Evolutionary conservation across 1,284 basidiomycete genomes (phyloP).

Genomic region (Trichosporon inkin): DNA sequence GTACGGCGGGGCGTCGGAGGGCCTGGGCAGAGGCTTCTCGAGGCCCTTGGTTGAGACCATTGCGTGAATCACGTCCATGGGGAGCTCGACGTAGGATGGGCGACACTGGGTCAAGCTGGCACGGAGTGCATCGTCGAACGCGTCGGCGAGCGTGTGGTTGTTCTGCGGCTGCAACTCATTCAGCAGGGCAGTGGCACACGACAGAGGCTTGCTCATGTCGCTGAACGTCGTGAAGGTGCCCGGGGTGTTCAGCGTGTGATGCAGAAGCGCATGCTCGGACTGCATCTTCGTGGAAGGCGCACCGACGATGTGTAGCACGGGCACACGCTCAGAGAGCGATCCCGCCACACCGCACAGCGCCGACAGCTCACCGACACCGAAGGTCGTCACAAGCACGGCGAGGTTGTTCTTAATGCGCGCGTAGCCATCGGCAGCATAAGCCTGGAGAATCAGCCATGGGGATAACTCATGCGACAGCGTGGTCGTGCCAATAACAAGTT

Average conservation of each 20-base stretch:
- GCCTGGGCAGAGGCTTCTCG: constrained; percentile 43
- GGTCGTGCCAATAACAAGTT: too few relatives aligned
- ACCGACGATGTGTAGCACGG: constrained; percentile 87
- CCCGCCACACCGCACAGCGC: constrained; percentile 62
- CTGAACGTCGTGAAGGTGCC: constrained; percentile 71
- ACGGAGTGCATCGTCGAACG: constrained; percentile 76
- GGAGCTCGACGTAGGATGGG: constrained; percentile 83
- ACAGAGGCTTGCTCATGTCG: constrained; percentile 71
- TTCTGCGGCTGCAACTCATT: constrained; percentile 52
- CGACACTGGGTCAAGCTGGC: constrained; percentile 70
- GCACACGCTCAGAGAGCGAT: constrained; percentile 73
- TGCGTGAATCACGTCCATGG: constrained; percentile 72
- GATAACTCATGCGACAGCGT: too few relatives aligned
- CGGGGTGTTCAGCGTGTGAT: constrained; percentile 80
- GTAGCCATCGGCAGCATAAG: constrained; percentile 96
- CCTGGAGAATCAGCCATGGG: constrained; percentile 18
- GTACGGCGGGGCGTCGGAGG: constrained; percentile 19
- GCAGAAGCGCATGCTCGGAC: constrained; percentile 59
- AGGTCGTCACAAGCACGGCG: constrained; percentile 69
- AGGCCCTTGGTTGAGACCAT: constrained; percentile 67
- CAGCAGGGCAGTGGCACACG: constrained; percentile 64
- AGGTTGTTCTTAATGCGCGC: constrained; percentile 75
- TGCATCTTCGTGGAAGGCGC: constrained; percentile 59
- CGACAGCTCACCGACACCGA: constrained; percentile 84
- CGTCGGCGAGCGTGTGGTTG: constrained; percentile 55